Base-by-base conservation (phyloP, 2,329 filamentous ascomycete species). In the Colletotrichum theobromicola region DNA sequence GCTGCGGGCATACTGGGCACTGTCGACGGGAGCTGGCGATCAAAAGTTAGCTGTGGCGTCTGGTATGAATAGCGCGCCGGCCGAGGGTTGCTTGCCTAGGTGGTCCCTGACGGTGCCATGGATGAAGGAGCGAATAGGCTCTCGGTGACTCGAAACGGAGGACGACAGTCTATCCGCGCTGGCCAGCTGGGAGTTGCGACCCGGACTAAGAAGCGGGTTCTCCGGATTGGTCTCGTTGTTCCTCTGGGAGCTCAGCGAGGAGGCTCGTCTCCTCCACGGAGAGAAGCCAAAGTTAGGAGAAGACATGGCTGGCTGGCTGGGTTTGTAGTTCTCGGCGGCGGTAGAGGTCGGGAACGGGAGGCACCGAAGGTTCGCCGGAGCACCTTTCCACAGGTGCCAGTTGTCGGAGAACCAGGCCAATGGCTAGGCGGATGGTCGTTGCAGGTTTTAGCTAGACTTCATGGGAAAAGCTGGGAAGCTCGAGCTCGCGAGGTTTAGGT, bases 61-160 rank as follows among this genome's bases (percentile, higher is more conserved):
- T n/a, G 67, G 26, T 35, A 46, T 50, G 72, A 57, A 42, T 9
- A 21, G 26, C 70, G 46, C 53, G 66, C 50, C 37, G n/a, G 57
- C n/a, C 13, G 62, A 16, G 7, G 58, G 37, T 7, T 55, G 81
- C 85, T 70, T 85, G 93, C 92, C 89, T 78, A 90, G 83, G 79
- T 89, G 85, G 55, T 91, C 90, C 76, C 92, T 89, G 46, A 90
- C 87, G 50, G 91, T 90, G 68, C 92, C 90, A 77, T 94, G 92
- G 69, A 94, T 91, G 77, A 94, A 95, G 4, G 93, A 94, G 70
- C 93, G 88, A 63, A 93, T 92, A 6, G 93, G 93, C 75, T 94
- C 93, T 81, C 90, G 88, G 80, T 92, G 87, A 72, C 72, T 77
- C 15, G 79, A 73, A 63, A 79, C 80, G 46, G 81, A 80, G 21